A percentile compares a stretch with the other conserved stretches of the same genome.
phyloP scores from a whole-genome alignment of 2,329 filamentous ascomycete genomes.

The Neospermospora avenae region DNA sequence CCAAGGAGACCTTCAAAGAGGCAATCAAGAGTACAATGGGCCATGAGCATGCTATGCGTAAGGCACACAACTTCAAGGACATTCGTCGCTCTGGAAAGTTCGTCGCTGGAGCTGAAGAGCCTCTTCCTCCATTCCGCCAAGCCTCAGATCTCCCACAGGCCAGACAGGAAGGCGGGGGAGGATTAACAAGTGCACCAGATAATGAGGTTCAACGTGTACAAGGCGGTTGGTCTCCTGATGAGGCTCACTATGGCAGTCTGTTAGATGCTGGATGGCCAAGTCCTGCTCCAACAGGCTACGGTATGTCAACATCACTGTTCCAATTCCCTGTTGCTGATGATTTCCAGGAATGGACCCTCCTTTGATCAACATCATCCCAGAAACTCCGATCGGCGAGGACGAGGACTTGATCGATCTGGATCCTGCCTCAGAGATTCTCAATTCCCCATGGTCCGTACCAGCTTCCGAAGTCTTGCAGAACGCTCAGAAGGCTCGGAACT shows the following conservation, averaged over 20 bases:
- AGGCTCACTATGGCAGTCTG: background rate
- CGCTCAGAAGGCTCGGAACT: background rate
- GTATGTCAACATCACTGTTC: background rate
- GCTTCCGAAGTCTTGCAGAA: background rate
- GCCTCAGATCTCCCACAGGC: background rate
- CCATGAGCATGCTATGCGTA: background rate
- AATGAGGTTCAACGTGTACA: background rate
- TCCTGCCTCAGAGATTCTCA: constrained; percentile 1
- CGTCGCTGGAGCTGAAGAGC: background rate
- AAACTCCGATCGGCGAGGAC: background rate
- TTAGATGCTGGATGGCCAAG: background rate
- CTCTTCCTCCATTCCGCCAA: background rate
- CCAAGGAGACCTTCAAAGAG: constrained; percentile 5
- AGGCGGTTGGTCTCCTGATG: background rate
- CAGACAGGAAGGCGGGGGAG: background rate
- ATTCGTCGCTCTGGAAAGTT: background rate
- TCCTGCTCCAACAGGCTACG: background rate
- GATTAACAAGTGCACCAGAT: background rate
- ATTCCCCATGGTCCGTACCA: constrained; percentile 3
- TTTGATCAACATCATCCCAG: background rate
- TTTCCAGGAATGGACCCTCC: background rate
- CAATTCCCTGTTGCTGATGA: background rate
- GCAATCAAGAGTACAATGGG: constrained; percentile 5
- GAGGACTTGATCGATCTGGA: constrained; percentile 17
- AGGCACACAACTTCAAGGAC: constrained; percentile 5